phyloP scores from a whole-genome alignment of 2,329 filamentous ascomycete genomes.

The Phyllosticta citribraziliensis region DNA sequence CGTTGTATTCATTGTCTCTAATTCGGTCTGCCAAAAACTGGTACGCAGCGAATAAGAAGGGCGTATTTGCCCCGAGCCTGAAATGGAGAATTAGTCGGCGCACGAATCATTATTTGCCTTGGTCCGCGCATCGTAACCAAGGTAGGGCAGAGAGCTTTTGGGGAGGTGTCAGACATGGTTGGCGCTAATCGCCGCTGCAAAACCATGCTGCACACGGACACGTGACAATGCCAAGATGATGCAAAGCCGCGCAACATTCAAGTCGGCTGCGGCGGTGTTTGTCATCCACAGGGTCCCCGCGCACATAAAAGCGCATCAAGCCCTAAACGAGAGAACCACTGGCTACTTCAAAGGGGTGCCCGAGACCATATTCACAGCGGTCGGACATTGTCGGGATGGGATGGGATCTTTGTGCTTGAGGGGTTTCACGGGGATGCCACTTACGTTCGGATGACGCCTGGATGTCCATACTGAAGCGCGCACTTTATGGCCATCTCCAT shows the following conservation, averaged over 20 bases:
- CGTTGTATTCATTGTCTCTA: slow-evolving; percentile 36
- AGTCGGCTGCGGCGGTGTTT: neutral
- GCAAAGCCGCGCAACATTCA: neutral
- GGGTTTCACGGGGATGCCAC: slow-evolving; percentile 15
- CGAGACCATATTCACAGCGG: neutral
- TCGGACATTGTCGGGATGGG: neutral
- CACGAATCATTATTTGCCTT: neutral
- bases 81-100: slow-evolving; percentile 2
- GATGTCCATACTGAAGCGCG: slow-evolving; percentile 37
- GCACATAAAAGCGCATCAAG: neutral
- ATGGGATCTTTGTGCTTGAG: neutral
- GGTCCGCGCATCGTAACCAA: neutral
- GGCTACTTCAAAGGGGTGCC: neutral
- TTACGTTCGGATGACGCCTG: slow-evolving; percentile 35
- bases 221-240: neutral
- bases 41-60: slow-evolving; percentile 37
- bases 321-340: neutral
- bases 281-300: neutral
- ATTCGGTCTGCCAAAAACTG: slow-evolving; percentile 40
- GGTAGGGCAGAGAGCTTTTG: neutral
- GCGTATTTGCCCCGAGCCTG: slow-evolving; percentile 24
- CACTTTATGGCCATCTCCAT: slow-evolving; percentile 43
- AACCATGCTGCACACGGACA: neutral
- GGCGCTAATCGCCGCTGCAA: neutral
- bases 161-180: neutral